Percentiles rank a stretch among this genome's conserved stretches.
These are phyloP conservation scores for Diutina catenulata DNA, from an alignment of 1,139 yeast genomes.

Conservation along the genomic window DNA sequence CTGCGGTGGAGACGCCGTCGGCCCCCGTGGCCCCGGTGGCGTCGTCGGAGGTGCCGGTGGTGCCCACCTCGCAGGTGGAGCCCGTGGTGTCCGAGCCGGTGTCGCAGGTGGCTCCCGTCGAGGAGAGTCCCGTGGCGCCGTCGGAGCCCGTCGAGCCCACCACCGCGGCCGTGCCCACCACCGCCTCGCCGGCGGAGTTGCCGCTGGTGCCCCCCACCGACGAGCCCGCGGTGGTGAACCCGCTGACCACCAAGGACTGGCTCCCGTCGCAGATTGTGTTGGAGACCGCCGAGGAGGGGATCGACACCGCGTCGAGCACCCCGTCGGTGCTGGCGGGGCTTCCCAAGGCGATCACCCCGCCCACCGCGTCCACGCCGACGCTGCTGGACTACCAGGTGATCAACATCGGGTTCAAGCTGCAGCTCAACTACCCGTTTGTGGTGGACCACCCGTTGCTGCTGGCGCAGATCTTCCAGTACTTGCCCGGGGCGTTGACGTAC, in stretches of 20 bases:
- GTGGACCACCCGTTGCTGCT: slow-evolving; percentile 54
- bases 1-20: not conserved
- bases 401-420: slow-evolving; percentile 59
- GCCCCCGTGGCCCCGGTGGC: not conserved
- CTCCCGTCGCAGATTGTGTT: slow-evolving; percentile 37
- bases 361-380: slow-evolving; percentile 33
- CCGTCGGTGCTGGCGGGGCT: slow-evolving; percentile 23
- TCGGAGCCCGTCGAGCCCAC: not conserved
- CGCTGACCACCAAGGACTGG: slow-evolving; percentile 25
- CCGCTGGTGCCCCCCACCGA: not conserved
- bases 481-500: slow-evolving; percentile 43
- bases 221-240: slow-evolving; percentile 2
- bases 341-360: slow-evolving; percentile 60
- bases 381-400: slow-evolving; percentile 36
- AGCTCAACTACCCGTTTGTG: slow-evolving; percentile 62
- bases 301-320: slow-evolving; percentile 20
- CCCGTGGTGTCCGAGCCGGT: too few relatives aligned
- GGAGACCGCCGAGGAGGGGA: slow-evolving; percentile 19
- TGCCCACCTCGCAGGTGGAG: too few relatives aligned
- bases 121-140: not conserved
- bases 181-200: not conserved
- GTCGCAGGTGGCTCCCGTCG: not conserved
- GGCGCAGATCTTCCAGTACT: slow-evolving; percentile 64
- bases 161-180: not conserved
- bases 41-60: not conserved